Evolutionary conservation across 352 stramenopile species (phyloP), one percentile per base, ranked within the genome.

Genomic region (Phytophthora brassicae): DNA sequence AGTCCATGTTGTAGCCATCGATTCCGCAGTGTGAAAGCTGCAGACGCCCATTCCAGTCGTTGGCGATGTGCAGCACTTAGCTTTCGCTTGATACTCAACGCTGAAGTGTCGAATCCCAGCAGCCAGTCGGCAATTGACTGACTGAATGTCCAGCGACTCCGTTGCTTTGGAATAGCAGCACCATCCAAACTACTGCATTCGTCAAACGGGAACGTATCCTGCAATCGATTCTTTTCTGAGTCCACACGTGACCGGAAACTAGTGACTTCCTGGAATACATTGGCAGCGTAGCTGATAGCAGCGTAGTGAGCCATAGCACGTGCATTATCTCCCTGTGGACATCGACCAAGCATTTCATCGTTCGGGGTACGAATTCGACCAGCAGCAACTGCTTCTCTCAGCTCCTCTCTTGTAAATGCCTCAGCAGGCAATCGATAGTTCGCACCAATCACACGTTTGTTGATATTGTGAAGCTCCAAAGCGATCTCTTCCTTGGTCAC

Each of bases 401-500:
- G 64, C 53, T 92, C 83, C n/a, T 90, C 77, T 3, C 54, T 67
- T 2, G 79, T 89, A 47, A 92, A 92, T 6, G 80, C 83, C 42
- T 89, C 79, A 2, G 82, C 35, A 7, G 83, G 80, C 0, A 90
- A 57, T 4, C 79, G 72, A 45, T 79, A 78, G 19, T 73, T 70
- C 1, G 42, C 48, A 13, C 56, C 56, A 28, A 56, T 23, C 24
- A 47, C 29, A 44, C 41, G 29, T 17, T 64, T 63, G 20, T 68
- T 68, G 22, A 87, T 53, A 1, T 59, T 60, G 38, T 80, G 57
- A 3, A 91, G 60, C 14, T 58, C 71, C 20, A 84, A 44, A 2
- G 83, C 83, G 17, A 92, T 89, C 26, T 87, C 75, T 41, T 92
- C 78, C 59, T 90, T 90, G 20, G 83, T 92, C 45, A 92, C 66